phyloP scores from a whole-genome alignment of 1,284 basidiomycete species.

The Coniferiporia weirii region DNA sequence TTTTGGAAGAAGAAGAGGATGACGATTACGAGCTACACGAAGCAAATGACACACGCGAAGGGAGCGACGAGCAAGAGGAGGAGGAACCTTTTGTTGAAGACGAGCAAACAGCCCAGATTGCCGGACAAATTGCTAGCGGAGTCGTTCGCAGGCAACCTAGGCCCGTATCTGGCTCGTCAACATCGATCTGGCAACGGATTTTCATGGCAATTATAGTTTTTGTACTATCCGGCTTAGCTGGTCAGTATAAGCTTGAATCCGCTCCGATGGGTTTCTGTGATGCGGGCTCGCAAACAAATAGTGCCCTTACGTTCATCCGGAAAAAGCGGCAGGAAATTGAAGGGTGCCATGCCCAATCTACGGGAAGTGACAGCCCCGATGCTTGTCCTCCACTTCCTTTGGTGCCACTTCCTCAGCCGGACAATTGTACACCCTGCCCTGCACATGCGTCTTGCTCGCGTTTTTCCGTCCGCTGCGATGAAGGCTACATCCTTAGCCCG shows the following conservation, averaged over 20 bases:
- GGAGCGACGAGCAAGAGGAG: conserved; percentile 20
- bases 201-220: conserved; percentile 36
- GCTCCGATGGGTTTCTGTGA: conserved; percentile 81
- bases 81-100: conserved; percentile 16
- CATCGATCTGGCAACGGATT: conserved; percentile 30
- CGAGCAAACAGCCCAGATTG: conserved; percentile 27
- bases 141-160: conserved; percentile 22
- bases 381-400: conserved; percentile 51
- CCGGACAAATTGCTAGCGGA: conserved; percentile 34
- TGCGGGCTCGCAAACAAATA: conserved; percentile 58
- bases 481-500: conserved; percentile 67
- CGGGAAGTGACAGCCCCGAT: conserved; percentile 33
- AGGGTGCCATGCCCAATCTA: conserved; percentile 44
- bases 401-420: conserved; percentile 55
- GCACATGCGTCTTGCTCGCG: conserved; percentile 72
- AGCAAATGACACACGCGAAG: conserved; percentile 18
- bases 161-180: conserved; percentile 19
- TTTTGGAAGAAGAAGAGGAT: conserved; percentile 20
- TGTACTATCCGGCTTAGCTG: conserved; percentile 36
- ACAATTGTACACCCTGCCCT: conserved; percentile 82
- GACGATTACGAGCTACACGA: neutral
- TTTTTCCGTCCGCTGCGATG: conserved; percentile 62
- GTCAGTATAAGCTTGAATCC: conserved; percentile 63
- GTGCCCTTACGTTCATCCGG: conserved; percentile 45
- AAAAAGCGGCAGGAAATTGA: conserved; percentile 43